Percentiles rank a stretch among this genome's conserved stretches.
Conservation (phyloP, 1,284 basidiomycete species). For the Erythrobasidium hasegawianum region DNA sequence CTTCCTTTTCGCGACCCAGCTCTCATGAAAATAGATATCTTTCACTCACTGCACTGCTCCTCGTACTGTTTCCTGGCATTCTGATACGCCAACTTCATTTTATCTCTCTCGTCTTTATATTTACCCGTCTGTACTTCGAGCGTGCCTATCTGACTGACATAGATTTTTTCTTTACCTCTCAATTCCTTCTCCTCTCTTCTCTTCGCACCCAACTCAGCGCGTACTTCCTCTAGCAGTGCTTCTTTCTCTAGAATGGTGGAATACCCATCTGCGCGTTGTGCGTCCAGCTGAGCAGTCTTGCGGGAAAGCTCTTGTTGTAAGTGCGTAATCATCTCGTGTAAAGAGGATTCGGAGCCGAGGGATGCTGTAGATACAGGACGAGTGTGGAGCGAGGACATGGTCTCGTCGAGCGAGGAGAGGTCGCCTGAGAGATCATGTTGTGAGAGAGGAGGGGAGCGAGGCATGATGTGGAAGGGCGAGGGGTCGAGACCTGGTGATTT, state of each 20-base stretch:
- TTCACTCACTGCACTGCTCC: constrained; percentile 74
- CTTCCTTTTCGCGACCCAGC: too few species aligned
- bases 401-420: constrained; percentile 60
- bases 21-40: too few species aligned
- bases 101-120: constrained; percentile 33
- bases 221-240: constrained; percentile 36
- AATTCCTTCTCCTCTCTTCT: constrained; percentile 85
- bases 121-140: constrained; percentile 71
- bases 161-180: constrained; percentile 63
- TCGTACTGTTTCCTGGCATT: constrained; percentile 65
- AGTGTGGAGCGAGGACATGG: constrained; percentile 62
- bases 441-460: constrained; percentile 13
- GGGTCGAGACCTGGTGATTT: constrained; percentile 16
- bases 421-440: constrained; percentile 47
- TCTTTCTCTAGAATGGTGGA: constrained; percentile 65
- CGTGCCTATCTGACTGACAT: constrained; percentile 49
- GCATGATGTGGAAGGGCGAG: constrained; percentile 24
- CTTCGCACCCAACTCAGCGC: constrained; percentile 64
- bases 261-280: constrained; percentile 70
- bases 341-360: constrained; percentile 62
- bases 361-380: constrained; percentile 16
- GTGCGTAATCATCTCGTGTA: constrained; percentile 66
- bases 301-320: constrained; percentile 64
- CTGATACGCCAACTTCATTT: constrained; percentile 24
- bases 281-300: constrained; percentile 67